These are phyloP conservation scores for Leishmania gerbilli DNA, from an alignment of 208 protist genomes.

Conservation along the genomic window DNA sequence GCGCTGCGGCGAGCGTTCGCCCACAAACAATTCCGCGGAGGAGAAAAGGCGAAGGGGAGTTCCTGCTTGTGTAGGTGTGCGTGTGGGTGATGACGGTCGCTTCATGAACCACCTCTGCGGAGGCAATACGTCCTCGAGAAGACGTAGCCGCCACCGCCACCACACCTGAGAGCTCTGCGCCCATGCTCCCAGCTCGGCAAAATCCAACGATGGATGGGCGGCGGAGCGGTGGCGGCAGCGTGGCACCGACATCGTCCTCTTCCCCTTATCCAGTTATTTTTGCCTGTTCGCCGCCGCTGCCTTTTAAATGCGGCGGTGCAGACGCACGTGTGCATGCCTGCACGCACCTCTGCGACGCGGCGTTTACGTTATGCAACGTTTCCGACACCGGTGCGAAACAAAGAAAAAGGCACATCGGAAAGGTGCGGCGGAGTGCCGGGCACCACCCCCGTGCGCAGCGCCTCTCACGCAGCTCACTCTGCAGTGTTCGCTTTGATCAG, in stretches of 20 bases:
- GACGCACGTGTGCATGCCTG: background rate
- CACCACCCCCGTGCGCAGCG: background rate
- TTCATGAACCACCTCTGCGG: background rate
- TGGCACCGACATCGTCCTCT: background rate
- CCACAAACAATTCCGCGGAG: too few species aligned
- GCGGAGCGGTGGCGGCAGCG: background rate
- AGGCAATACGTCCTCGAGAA: background rate
- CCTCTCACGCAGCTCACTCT: conserved; percentile 8
- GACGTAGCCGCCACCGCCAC: background rate
- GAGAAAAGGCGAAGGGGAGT: too few species aligned
- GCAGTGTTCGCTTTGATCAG: conserved; percentile 66
- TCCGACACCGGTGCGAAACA: background rate
- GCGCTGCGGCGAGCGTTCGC: too few species aligned
- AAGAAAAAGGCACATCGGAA: background rate
- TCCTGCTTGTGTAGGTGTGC: too few species aligned
- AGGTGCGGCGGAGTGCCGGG: background rate
- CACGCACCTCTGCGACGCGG: background rate
- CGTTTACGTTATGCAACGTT: background rate
- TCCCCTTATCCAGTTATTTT: background rate
- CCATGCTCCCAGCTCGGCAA: background rate
- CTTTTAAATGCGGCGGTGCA: background rate
- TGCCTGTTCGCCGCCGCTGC: background rate
- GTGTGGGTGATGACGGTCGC: too few species aligned
- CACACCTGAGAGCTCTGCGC: background rate
- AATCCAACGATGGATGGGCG: background rate